Conservation (phyloP, 2,329 filamentous ascomycete genomes). For the Pyricularia grisea region DNA sequence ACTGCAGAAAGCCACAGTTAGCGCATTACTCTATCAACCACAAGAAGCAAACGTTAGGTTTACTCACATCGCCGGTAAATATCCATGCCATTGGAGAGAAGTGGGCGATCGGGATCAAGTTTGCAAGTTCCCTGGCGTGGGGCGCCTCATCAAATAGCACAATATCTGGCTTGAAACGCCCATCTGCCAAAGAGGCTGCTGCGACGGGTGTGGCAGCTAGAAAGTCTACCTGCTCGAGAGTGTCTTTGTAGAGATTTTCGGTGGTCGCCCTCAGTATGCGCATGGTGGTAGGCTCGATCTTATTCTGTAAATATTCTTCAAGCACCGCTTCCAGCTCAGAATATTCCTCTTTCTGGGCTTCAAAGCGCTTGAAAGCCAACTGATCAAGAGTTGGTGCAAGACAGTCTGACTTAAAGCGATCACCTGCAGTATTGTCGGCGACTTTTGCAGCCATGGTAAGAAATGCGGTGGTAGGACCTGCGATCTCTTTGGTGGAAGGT, state of each 20-base stretch:
- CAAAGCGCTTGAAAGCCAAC: conserved; percentile 30
- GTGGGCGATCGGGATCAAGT: conserved; percentile 32
- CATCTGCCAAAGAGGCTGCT: conserved; percentile 24
- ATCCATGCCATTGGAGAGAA: conserved; percentile 33
- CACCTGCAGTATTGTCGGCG: background rate
- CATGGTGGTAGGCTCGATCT: conserved; percentile 6
- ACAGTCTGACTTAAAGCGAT: conserved; percentile 11
- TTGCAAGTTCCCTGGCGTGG: conserved; percentile 34
- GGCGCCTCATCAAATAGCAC: conserved; percentile 71
- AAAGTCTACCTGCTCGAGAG: conserved; percentile 29
- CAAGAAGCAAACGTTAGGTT: background rate
- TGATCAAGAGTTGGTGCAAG: conserved; percentile 28
- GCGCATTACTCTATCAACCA: background rate
- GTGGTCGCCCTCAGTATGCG: conserved; percentile 16
- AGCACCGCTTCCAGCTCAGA: conserved; percentile 26
- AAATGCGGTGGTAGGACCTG: background rate
- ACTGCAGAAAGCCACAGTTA: conserved; percentile 4
- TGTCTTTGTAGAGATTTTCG: conserved; percentile 26
- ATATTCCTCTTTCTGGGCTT: conserved; percentile 22
- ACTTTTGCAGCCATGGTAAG: background rate
- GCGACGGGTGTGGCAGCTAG: conserved; percentile 37
- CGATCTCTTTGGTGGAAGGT: background rate
- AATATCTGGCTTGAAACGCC: conserved; percentile 67
- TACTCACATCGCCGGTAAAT: conserved; percentile 28
- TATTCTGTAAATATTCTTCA: conserved; percentile 15